Evolutionary conservation across 2,329 filamentous ascomycete genomes (phyloP).

Genomic region (Cercospora sesami): DNA sequence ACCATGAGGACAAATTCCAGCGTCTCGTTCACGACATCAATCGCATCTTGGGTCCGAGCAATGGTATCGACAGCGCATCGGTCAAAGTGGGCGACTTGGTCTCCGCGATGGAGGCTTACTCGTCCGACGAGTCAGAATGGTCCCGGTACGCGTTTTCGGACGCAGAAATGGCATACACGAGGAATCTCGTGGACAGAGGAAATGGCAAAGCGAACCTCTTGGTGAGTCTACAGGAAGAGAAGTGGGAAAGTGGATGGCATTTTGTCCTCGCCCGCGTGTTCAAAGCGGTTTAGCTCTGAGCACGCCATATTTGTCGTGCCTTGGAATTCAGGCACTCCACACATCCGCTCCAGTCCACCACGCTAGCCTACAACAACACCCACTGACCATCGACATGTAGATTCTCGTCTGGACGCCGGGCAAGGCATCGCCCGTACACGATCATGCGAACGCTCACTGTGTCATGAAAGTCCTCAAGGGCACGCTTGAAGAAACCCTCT

Average conservation of each 20-base stretch:
- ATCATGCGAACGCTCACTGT: slow-evolving; percentile 77
- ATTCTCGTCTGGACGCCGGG: slow-evolving; percentile 81
- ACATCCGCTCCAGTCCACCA: not conserved
- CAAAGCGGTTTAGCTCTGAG: slow-evolving; percentile 16
- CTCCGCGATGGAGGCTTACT: slow-evolving; percentile 71
- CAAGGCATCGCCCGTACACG: slow-evolving; percentile 81
- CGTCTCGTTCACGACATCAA: slow-evolving; percentile 59
- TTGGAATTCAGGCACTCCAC: not conserved
- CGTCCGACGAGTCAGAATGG: slow-evolving; percentile 71
- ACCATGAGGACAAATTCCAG: slow-evolving; percentile 25
- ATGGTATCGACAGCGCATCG: slow-evolving; percentile 77
- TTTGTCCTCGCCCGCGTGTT: not conserved
- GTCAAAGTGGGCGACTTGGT: slow-evolving; percentile 73
- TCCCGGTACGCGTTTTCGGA: slow-evolving; percentile 72
- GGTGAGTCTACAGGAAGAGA: slow-evolving; percentile 48
- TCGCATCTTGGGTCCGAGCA: slow-evolving; percentile 72
- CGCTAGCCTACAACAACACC: not conserved
- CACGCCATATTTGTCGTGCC: slow-evolving; percentile 13
- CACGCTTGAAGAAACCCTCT: slow-evolving; percentile 76
- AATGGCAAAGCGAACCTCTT: slow-evolving; percentile 74
- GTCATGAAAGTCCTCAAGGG: slow-evolving; percentile 87
- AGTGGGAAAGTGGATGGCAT: slow-evolving; percentile 1
- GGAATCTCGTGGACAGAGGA: slow-evolving; percentile 86
- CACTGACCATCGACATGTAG: slow-evolving; percentile 45
- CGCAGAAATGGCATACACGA: slow-evolving; percentile 69